phyloP scores from a whole-genome alignment of 2,329 filamentous ascomycete species.

The Epichloe gansuensis region DNA sequence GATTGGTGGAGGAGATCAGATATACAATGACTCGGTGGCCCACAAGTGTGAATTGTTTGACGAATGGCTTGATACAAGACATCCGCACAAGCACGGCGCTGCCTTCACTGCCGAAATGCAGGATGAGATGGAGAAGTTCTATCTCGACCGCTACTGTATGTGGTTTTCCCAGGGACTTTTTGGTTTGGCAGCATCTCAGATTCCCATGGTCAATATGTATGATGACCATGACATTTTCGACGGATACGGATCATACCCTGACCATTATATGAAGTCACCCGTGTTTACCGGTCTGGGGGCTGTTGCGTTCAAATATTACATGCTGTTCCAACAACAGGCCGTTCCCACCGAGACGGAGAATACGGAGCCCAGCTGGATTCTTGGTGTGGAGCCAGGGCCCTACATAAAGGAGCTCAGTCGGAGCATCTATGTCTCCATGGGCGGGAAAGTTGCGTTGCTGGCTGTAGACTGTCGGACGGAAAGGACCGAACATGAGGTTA shows the following conservation, averaged over 20 bases:
- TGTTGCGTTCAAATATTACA: slow-evolving; percentile 95
- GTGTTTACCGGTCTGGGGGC: slow-evolving; percentile 84
- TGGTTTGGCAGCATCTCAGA: slow-evolving; percentile 82
- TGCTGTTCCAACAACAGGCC: slow-evolving; percentile 96
- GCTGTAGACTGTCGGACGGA: slow-evolving; percentile 89
- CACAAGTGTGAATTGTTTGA: slow-evolving; percentile 64
- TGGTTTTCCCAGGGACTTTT: slow-evolving; percentile 98
- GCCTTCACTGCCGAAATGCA: slow-evolving; percentile 75
- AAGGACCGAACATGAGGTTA: slow-evolving; percentile 67
- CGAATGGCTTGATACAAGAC: slow-evolving; percentile 74
- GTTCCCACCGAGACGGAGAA: slow-evolving; percentile 66
- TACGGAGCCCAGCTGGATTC: slow-evolving; percentile 82
- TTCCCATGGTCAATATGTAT: slow-evolving; percentile 97
- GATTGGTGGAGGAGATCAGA: slow-evolving; percentile 92
- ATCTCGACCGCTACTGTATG: slow-evolving; percentile 75
- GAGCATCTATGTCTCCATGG: slow-evolving; percentile 75
- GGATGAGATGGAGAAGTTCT: slow-evolving; percentile 78
- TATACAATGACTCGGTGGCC: slow-evolving; percentile 85
- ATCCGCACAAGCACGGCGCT: slow-evolving; percentile 67
- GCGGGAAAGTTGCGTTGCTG: slow-evolving; percentile 66
- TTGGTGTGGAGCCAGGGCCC: slow-evolving; percentile 69
- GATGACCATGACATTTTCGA: slow-evolving; percentile 91
- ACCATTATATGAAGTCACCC: slow-evolving; percentile 81
- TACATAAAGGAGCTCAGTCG: slow-evolving; percentile 82
- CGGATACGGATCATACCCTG: slow-evolving; percentile 85